These are phyloP conservation scores for Ophidiomyces ophidiicola DNA, from an alignment of 2,329 filamentous ascomycete species.

Conservation along the genomic window DNA sequence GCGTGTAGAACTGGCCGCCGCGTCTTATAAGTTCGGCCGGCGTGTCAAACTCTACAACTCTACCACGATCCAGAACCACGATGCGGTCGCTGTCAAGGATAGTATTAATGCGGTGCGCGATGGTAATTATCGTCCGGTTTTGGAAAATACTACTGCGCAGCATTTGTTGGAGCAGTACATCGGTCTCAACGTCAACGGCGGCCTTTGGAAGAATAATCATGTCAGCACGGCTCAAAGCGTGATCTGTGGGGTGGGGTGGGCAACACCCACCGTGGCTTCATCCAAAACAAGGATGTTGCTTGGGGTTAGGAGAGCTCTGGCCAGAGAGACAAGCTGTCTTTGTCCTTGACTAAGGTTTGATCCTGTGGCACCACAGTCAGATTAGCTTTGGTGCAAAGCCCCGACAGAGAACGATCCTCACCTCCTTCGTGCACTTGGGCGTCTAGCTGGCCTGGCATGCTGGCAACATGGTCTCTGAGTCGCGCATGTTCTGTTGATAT, in stretches of 20 bases:
- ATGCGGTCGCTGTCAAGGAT: slow-evolving; percentile 83
- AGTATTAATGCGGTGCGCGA: slow-evolving; percentile 95
- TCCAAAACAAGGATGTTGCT: slow-evolving; percentile 96
- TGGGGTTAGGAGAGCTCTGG: slow-evolving; percentile 83
- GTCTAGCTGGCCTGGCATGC: slow-evolving; percentile 81
- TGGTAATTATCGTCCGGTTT: slow-evolving; percentile 93
- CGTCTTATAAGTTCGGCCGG: slow-evolving; percentile 64
- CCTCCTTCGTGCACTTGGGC: slow-evolving; percentile 87
- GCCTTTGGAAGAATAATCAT: slow-evolving; percentile 32
- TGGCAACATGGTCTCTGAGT: slow-evolving; percentile 75
- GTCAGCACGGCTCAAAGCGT: neutral
- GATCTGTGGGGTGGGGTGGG: neutral
- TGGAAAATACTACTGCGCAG: slow-evolving; percentile 58
- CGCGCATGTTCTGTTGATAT: slow-evolving; percentile 66
- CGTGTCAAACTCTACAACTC: slow-evolving; percentile 84
- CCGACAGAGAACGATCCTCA: slow-evolving; percentile 37
- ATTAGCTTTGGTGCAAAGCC: neutral
- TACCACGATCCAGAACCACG: slow-evolving; percentile 80
- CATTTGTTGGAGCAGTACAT: slow-evolving; percentile 52
- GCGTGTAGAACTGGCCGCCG: slow-evolving; percentile 70
- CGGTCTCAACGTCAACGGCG: slow-evolving; percentile 58
- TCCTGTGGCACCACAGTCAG: slow-evolving; percentile 40
- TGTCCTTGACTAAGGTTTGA: slow-evolving; percentile 94
- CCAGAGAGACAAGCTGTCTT: slow-evolving; percentile 83
- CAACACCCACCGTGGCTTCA: slow-evolving; percentile 64